Evolutionary conservation across 768 basidiomycete species (phyloP), one percentile per base, ranked within the genome.

Genomic region (Naganishia kalamii): DNA sequence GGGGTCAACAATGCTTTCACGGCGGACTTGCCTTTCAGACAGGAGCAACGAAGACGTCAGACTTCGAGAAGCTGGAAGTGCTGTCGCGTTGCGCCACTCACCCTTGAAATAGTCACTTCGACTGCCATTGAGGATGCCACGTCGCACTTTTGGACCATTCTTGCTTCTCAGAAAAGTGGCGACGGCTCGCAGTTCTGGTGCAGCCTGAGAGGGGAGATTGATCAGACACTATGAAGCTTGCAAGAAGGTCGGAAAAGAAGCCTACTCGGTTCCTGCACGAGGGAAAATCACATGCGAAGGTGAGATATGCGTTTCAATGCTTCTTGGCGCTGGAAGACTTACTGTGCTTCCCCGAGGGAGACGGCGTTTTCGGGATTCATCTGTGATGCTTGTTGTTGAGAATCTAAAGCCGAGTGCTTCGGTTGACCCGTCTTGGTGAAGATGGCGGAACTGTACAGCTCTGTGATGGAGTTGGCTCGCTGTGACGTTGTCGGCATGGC

Each of bases 61-160:
- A 33, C 13, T 49, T 40, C 25, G 30, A 13, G 4, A 8, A 40
- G 17, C 37, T 8, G 7, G 37, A 7, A 40, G 37, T 40, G 7
- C 7, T 40, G 37, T 40, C n/a, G 37, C 7, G 7, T 40, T 40
- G 37, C 37, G 17, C n/a, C 23, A 48, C 83, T 70, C 59, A 92
- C 94, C 96, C 82, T 92, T 99, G 83, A 98, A 99, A 80, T 98
- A 99, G 79, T 98, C 94, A 59, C 93, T 80, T 37, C 94, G 87
- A 79, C 94, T 96, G 25, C 94, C 94, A 71, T 90, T 90, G 73
- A 97, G 80, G 10, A 92, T 88, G 23, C 96, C 96, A 11, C 88
- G 87, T 69, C 90, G 84, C 61, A 87, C 84, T 81, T 96, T 97
- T 72, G 97, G 85, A 1, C 90, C 90, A 15, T 90, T 83, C 72